phyloP scores from a whole-genome alignment of 148 eudicot species.

The Salicornia ramosissima region DNA sequence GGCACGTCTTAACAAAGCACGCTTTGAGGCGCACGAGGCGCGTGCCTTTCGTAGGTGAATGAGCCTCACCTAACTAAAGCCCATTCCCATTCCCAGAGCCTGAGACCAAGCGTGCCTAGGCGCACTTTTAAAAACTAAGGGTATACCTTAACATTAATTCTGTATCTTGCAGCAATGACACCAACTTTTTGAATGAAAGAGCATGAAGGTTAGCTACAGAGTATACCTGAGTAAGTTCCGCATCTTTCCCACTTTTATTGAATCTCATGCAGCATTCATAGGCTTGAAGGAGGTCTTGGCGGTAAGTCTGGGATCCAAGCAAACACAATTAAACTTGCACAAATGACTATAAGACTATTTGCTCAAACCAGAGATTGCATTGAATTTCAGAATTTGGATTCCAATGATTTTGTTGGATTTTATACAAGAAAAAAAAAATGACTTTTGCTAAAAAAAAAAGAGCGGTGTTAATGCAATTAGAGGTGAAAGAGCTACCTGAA shows the following conservation, averaged over 20 bases:
- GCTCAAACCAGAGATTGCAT: background rate
- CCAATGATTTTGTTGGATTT: background rate
- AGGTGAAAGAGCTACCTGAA: conserved; percentile 47
- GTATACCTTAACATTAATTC: too few species aligned
- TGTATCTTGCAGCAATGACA: background rate
- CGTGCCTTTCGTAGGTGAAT: too few species aligned
- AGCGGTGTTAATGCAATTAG: conserved; percentile 1
- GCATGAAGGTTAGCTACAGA: background rate
- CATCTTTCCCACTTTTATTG: conserved; percentile 84
- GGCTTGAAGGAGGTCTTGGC: conserved; percentile 80
- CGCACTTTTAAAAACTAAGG: too few species aligned
- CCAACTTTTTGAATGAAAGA: background rate
- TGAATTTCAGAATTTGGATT: background rate
- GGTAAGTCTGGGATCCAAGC: conserved; percentile 59
- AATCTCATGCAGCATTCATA: conserved; percentile 93
- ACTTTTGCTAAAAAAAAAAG: too few species aligned
- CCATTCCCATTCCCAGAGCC: too few species aligned
- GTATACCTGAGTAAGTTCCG: conserved; percentile 90
- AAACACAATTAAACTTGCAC: background rate
- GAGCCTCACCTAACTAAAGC: too few species aligned
- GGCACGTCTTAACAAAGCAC: too few species aligned
- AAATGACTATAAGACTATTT: background rate
- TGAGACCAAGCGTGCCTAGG: too few species aligned
- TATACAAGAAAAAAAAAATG: background rate
- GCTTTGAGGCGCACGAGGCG: too few species aligned